phyloP scores from a whole-genome alignment of 768 basidiomycete genomes.

The Inosperma sp. region DNA sequence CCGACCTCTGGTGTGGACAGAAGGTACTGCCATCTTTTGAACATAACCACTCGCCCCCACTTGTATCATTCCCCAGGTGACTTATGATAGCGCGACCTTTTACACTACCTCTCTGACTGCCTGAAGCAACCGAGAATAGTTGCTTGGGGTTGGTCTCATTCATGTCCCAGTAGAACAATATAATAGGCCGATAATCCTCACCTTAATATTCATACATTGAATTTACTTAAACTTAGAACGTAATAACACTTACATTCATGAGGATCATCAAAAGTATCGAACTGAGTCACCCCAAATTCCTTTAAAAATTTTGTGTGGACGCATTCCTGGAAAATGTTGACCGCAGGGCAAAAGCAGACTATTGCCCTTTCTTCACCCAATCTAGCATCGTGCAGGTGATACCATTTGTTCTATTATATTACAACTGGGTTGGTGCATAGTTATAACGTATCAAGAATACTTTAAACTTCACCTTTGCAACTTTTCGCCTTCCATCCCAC shows the following conservation, averaged over 20 bases:
- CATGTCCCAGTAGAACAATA: conserved; percentile 1
- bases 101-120: background rate
- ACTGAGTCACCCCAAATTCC: background rate
- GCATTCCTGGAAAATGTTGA: no score
- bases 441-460: background rate
- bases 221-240: background rate
- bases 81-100: conserved; percentile 11
- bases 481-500: background rate
- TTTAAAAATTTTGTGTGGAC: no score
- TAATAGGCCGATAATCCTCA: conserved; percentile 1
- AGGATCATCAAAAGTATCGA: background rate
- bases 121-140: conserved; percentile 9
- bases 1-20: conserved; percentile 9
- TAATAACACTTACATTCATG: no score
- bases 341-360: no score
- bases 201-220: background rate
- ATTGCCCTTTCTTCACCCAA: no score
- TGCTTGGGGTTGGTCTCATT: background rate
- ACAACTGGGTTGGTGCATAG: background rate
- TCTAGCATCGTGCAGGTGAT: conserved; percentile 6
- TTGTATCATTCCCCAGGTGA: conserved; percentile 9
- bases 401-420: conserved; percentile 3
- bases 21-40: no score
- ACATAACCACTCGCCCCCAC: conserved; percentile 8
- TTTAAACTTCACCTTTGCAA: background rate